Conservation (phyloP, 2,329 filamentous ascomycete genomes). For the Neofusicoccum ribis region DNA sequence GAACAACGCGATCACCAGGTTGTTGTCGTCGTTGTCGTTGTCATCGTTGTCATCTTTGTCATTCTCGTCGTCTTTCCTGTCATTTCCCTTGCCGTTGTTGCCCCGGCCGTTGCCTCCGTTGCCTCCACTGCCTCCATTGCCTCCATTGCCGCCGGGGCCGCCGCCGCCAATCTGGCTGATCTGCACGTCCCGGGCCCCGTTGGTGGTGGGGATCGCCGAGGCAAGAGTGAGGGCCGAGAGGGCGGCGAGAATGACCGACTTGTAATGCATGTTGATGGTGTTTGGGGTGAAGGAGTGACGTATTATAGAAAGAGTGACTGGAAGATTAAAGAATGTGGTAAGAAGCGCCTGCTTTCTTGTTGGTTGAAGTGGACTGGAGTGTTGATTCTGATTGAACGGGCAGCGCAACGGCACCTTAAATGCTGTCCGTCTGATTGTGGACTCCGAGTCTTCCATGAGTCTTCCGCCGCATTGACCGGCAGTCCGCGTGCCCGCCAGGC, state of each 20-base stretch:
- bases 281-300: neutral
- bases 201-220: neutral
- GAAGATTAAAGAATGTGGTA: neutral
- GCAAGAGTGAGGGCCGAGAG: neutral
- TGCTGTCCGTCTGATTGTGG: neutral
- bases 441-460: neutral
- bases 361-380: neutral
- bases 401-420: neutral
- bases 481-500: neutral
- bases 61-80: neutral
- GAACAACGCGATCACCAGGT: neutral
- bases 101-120: neutral
- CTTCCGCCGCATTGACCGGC: neutral
- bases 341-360: neutral
- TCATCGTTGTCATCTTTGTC: neutral
- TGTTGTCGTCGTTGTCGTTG: neutral
- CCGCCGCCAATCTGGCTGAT: neutral
- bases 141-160: no score
- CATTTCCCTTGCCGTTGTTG: neutral
- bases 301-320: neutral
- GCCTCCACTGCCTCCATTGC: no score
- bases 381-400: neutral
- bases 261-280: neutral
- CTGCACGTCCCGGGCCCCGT: neutral
- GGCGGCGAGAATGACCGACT: neutral